A percentile compares a stretch with the other conserved stretches of the same genome.
Conservation (phyloP, 2,329 filamentous ascomycete genomes). For the Cladosporium austrohemisphaericum region DNA sequence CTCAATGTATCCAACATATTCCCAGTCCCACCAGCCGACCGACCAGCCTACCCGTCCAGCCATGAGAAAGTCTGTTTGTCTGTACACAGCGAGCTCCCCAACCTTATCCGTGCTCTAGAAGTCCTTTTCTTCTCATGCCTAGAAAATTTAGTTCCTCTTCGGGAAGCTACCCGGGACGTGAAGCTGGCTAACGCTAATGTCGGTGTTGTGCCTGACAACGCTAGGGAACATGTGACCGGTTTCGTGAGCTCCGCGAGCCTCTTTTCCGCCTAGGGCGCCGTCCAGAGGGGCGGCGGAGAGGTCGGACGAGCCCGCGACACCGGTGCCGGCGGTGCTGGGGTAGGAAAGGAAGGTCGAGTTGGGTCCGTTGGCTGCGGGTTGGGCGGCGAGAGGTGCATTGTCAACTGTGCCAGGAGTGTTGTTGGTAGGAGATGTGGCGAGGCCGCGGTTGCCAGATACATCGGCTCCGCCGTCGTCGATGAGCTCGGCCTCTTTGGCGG, state of each 20-base stretch:
- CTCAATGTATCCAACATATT: too few species aligned
- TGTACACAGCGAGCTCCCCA: too few species aligned
- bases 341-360: neutral
- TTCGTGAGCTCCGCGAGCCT: conserved; percentile 33
- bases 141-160: conserved; percentile 1
- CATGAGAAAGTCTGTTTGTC: too few species aligned
- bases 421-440: neutral
- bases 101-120: too few species aligned
- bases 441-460: neutral
- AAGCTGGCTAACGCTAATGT: conserved; percentile 57
- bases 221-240: conserved; percentile 49
- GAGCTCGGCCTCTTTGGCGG: neutral
- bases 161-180: conserved; percentile 64
- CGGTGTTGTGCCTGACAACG: conserved; percentile 44
- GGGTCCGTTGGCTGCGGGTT: neutral
- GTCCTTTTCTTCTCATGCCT: too few species aligned
- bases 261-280: conserved; percentile 28
- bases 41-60: too few species aligned
- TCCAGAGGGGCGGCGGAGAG: neutral
- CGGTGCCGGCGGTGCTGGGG: neutral
- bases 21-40: too few species aligned
- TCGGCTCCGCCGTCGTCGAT: neutral
- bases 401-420: neutral
- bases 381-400: neutral
- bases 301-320: neutral